Evolutionary conservation across 2,329 filamentous ascomycete genomes (phyloP), one percentile per base, ranked within the genome.

Genomic region (Nemania sp.): DNA sequence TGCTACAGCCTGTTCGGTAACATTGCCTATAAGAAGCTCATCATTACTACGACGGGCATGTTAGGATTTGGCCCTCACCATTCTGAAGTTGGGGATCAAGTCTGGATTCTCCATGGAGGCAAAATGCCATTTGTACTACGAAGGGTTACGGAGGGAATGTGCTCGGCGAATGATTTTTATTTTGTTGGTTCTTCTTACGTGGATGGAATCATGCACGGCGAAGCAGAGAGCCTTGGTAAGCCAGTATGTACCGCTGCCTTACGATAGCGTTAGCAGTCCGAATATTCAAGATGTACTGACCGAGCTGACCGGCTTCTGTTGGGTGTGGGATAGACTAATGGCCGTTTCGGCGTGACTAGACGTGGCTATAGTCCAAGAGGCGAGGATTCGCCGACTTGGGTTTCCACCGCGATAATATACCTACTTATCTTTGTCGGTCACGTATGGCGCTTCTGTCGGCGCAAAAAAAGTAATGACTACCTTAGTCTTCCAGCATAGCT

Each of bases 91-190:
- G 56, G 56, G 3, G 56, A 59, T 12, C n/a, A 59, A 18, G 56
- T 59, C 18, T 59, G 49, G 56, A 48, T 59, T 13, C 40, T 59
- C 15, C 21, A 54, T 17, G 56, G 56, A 29, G 56, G 56, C 15
- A 49, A 54, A 9, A 46, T 49, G 29, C 56, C 56, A n/a, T 59
- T 59, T 20, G 29, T 59, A 40, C 13, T 54, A 6, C 42, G 50
- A 17, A 39, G 9, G 18, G 43, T 3, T 21, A 11, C 39, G 13
- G 56, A 34, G 17, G 29, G 34, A 35, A 10, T 3, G 29, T 34
- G 5, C 25, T 48, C 15, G 29, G 18, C 5, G 4, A 47, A 39
- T 11, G 21, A 35, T 21, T 51, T 43, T 45, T 13, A 17, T 29
- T 48, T 42, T 18, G 15, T 59, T 20, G 56, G 48, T 13, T 20